Conservation (phyloP, 129 eudicot species). For the Kitagawia praeruptora region DNA sequence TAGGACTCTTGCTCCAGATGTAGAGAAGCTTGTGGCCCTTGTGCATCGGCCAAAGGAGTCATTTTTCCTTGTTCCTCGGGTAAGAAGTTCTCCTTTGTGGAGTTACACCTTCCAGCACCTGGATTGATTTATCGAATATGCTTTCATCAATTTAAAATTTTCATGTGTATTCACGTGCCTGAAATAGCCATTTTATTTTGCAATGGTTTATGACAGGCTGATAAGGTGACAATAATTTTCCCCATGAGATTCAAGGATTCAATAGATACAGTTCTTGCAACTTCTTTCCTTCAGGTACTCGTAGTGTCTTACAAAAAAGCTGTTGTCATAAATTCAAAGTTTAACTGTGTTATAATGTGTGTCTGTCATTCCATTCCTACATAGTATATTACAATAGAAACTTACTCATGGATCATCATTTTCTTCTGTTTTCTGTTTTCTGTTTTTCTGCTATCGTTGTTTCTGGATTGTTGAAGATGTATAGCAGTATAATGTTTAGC, state of each 20-base stretch:
- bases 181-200: neutral
- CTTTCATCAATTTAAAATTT: neutral
- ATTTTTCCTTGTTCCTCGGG: slow-evolving; percentile 84
- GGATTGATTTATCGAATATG: neutral
- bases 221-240: slow-evolving; percentile 74
- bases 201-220: slow-evolving; percentile 48
- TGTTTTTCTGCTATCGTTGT: neutral
- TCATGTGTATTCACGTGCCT: slow-evolving; percentile 1
- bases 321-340: neutral
- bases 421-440: neutral
- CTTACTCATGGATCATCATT: neutral
- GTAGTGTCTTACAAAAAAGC: neutral
- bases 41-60: slow-evolving; percentile 95
- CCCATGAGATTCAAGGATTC: slow-evolving; percentile 98
- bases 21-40: slow-evolving; percentile 55
- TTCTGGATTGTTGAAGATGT: neutral
- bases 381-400: neutral
- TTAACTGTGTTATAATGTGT: neutral
- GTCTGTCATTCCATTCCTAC: neutral
- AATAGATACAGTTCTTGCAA: slow-evolving; percentile 74
- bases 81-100: slow-evolving; percentile 16
- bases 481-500: neutral
- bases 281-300: slow-evolving; percentile 91
- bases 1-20: slow-evolving; percentile 55
- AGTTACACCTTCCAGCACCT: slow-evolving; percentile 3